A percentile compares a stretch with the other conserved stretches of the same genome.
Conservation (phyloP, 208 protist species). For the Leishmania lainsoni region DNA sequence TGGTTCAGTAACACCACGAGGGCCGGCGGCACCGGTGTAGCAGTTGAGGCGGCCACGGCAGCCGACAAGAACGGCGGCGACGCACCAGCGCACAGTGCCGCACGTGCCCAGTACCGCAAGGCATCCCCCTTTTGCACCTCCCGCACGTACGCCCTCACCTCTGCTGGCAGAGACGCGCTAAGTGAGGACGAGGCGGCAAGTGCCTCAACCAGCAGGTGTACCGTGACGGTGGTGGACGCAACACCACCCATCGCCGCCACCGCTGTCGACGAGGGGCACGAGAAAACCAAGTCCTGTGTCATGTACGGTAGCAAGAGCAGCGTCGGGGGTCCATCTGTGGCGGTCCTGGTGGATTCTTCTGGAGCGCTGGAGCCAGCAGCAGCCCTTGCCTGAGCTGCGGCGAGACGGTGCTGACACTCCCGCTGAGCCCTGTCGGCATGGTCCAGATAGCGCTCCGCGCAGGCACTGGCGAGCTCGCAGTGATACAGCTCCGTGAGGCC, state of each 20-base stretch:
- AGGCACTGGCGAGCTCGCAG: constrained; percentile 73
- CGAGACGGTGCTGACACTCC: constrained; percentile 47
- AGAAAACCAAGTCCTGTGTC: constrained; percentile 17
- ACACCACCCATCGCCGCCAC: background rate
- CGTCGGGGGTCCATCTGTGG: background rate
- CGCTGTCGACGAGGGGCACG: background rate
- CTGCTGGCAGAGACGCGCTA: constrained; percentile 7
- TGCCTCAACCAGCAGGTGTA: constrained; percentile 16
- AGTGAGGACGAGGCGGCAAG: background rate
- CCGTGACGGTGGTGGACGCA: background rate
- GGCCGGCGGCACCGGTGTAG: background rate
- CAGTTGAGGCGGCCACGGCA: constrained; percentile 10
- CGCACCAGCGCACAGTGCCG: constrained; percentile 10
- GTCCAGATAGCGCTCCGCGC: constrained; percentile 58
- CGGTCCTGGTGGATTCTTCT: background rate
- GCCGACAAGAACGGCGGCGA: constrained; percentile 28
- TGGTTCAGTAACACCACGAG: constrained; percentile 3
- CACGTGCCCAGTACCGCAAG: constrained; percentile 17
- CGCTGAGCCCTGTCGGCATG: constrained; percentile 14
- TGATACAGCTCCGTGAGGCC: constrained; percentile 61
- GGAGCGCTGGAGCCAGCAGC: background rate
- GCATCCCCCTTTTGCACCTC: constrained; percentile 8
- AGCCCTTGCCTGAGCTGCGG: constrained; percentile 33
- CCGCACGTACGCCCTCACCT: constrained; percentile 26
- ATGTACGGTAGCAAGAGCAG: constrained; percentile 23